Evolutionary conservation across 208 protist species (phyloP), one percentile per base, ranked within the genome.

Genomic region (Strigomonas galati): DNA sequence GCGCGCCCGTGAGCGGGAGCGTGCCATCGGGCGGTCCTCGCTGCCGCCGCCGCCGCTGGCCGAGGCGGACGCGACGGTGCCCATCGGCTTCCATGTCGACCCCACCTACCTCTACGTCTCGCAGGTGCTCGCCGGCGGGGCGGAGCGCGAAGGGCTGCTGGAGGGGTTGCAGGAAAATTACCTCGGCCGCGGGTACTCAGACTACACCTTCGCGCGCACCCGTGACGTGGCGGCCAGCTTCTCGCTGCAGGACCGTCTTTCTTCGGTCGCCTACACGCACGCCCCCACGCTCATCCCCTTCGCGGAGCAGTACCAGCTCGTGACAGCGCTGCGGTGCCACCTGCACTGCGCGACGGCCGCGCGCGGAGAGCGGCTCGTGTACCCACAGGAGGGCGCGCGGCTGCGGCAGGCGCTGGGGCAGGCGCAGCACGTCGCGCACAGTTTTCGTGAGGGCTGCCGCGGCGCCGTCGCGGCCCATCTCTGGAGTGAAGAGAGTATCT

Each of bases 161-260:
- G 83, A 93, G 26, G 89, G 86, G 6, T 69, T 95, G 31, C 79
- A 84, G 55, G 86, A 93, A 58, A 81, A 84, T 68, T 95, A 93
- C 65, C 62, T 82, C n/a, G 55, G 73, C 30, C 78, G 72, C 0
- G 57, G 71, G 15, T 92, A 91, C 67, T 72, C 73, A 12, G 89
- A 95, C 69, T 91, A 90, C 79, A 77, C 71, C 28, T 79, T 92
- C 9, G 21, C 40, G 1, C 72, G 67, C 44, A 93, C 89, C 23
- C 53, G 31, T 56, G 65, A 62, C 31, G 75, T 76, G 14, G 78
- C 83, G 10, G 78, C 67, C 12, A 63, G 59, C 32, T 84, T 95
- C 66, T 69, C 84, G 7, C 60, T 48, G 48, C 89, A 92, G 46
- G 82, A 94, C 65, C 48, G 75, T 49, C 66, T 84, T 55, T 48